Conservation (phyloP, 169 alveolate species). For the Plasmodium cynomolgi region DNA sequence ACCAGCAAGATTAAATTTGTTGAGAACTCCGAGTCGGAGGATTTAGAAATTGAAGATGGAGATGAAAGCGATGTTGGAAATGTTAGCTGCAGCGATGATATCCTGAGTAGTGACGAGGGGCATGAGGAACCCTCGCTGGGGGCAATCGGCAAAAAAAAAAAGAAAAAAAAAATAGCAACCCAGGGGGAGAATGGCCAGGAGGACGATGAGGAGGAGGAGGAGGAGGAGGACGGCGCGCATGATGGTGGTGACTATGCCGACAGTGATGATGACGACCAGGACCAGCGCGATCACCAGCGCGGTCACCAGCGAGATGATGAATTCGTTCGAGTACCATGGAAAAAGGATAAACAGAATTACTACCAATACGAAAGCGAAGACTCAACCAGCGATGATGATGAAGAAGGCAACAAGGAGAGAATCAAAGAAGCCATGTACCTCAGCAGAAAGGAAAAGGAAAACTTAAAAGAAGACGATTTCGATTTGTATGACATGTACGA, state of each 20-base stretch:
- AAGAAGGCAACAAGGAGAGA: conserved; percentile 65
- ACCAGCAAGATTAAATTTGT: conserved; percentile 52
- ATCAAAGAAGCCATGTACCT: conserved; percentile 74
- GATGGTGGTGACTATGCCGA: conserved; percentile 14
- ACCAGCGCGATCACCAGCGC: background rate
- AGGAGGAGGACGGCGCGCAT: conserved; percentile 16
- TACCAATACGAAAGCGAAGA: conserved; percentile 71
- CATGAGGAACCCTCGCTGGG: background rate
- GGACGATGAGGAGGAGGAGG: background rate
- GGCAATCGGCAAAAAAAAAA: background rate
- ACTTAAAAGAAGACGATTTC: conserved; percentile 64
- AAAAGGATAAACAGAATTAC: conserved; percentile 62
- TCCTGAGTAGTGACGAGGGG: conserved; percentile 21
- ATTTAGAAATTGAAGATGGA: conserved; percentile 41
- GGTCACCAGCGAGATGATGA: conserved; percentile 6
- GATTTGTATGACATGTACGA: conserved; percentile 54
- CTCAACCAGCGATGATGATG: conserved; percentile 72
- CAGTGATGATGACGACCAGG: background rate
- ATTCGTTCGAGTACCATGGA: conserved; percentile 54
- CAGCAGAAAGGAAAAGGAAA: conserved; percentile 72
- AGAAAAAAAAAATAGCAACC: background rate
- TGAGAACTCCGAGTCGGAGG: conserved; percentile 72
- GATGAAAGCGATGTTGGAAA: conserved; percentile 23
- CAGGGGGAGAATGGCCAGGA: background rate
- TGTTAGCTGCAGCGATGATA: conserved; percentile 1